These are phyloP conservation scores for Orbilia brochopaga DNA, from an alignment of 2,329 filamentous ascomycete species.

Conservation along the genomic window DNA sequence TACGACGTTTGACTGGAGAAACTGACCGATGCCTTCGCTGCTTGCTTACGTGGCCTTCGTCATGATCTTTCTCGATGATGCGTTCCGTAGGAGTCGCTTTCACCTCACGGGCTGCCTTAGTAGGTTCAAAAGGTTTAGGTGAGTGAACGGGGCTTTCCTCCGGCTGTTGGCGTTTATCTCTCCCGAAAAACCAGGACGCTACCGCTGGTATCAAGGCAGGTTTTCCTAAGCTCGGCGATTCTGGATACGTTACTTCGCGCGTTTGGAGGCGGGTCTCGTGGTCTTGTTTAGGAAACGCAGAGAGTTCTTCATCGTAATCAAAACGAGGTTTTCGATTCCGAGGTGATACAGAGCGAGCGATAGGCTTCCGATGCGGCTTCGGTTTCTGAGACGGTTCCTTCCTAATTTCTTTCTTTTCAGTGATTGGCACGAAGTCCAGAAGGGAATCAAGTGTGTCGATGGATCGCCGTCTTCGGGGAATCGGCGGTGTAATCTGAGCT, in stretches of 20 bases:
- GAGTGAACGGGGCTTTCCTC: slow-evolving; percentile 4
- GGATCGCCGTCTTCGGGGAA: slow-evolving; percentile 19
- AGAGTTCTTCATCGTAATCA: neutral
- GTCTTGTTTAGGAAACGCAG: neutral
- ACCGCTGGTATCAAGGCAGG: slow-evolving; percentile 17
- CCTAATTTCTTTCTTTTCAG: neutral
- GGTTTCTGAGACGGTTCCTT: neutral
- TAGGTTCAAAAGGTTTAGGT: neutral
- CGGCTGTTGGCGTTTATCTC: neutral
- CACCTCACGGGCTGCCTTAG: neutral
- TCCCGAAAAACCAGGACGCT: slow-evolving; percentile 25
- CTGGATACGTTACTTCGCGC: neutral
- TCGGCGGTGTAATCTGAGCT: neutral
- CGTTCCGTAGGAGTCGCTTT: neutral
- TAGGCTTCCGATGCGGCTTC: neutral
- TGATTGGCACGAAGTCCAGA: neutral
- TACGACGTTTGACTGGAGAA: slow-evolving; percentile 17
- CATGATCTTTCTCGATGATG: neutral
- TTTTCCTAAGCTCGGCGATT: slow-evolving; percentile 14
- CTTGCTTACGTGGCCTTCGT: neutral
- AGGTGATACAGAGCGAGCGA: slow-evolving; percentile 29
- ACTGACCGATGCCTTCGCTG: slow-evolving; percentile 15
- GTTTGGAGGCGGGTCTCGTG: neutral
- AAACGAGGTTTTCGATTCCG: slow-evolving; percentile 8
- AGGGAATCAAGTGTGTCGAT: slow-evolving; percentile 28